Base-by-base conservation (phyloP, 768 basidiomycete species). In the Boletus eberwhitei region DNA sequence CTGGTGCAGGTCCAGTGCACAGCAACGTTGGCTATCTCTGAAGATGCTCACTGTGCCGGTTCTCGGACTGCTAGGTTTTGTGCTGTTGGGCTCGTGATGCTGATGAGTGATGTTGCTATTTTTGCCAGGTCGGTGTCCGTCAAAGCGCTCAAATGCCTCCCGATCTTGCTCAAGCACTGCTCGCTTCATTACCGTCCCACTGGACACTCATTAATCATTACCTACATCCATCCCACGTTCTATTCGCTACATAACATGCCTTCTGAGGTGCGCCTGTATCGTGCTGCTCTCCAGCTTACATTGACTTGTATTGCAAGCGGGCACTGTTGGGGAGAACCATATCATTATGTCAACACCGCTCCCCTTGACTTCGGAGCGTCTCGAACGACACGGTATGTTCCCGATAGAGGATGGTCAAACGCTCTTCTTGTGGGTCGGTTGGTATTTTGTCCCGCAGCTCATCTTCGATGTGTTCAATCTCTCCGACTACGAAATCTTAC, bases 341-440 rank as follows among this genome's bases (percentile, higher is more conserved):
- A 79, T 97, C 32, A 84, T 95, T 59, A 76, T 98, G 69, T 97
- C 97, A 1, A 85, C 87, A 2, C 81, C 90, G 4, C 77, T 97
- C 5, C 95, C 96, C 24, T 82, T 94, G 54, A 95, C 94, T 1
- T 93, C 92, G n/a, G 96, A 98, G 72, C 81, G 93, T 37, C 77
- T 98, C 50, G 95, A 98, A 72, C 79, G 95, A 47, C 94, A 98
- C 63, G 97, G 97, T 54, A 77, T 99, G 50, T 98, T 88, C 83
- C 73, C 98, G 58, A 97, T 99, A 61, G 97, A 98, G 72, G 96
- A 98, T 70, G 91, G 90, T 1, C 97, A 98, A 72, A 95, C 90
- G 21, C 91, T 99, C 66, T 98, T 99, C 85, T 78, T 98, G 45
- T 98, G 93, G 88, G 84, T 99, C 47, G 97, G 97, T n/a, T 85